Conservation (phyloP, 106 monocot genomes). For the Dendrobium nobile region DNA sequence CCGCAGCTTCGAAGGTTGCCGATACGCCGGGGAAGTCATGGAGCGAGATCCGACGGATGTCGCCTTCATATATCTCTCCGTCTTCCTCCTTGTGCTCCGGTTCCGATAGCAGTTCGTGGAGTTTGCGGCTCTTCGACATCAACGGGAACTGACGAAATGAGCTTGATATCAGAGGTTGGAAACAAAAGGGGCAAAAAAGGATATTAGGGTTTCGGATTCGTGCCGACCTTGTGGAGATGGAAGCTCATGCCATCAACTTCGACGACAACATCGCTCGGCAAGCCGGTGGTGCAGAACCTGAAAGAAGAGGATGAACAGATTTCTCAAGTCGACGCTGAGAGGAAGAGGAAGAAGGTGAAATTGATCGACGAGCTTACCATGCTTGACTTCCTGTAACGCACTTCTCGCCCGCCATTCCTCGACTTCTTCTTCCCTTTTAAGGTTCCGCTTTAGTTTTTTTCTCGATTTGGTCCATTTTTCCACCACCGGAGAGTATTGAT, state of each 20-base stretch:
- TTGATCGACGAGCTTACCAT: slow-evolving; percentile 30
- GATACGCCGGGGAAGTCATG: slow-evolving; percentile 62
- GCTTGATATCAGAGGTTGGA: not conserved
- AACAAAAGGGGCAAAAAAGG: not conserved
- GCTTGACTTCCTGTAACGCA: slow-evolving; percentile 46
- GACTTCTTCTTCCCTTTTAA: not conserved
- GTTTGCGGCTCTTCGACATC: slow-evolving; percentile 71
- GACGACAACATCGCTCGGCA: slow-evolving; percentile 79
- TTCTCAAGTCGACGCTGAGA: not conserved
- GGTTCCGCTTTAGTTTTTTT: not conserved
- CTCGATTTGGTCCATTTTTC: not conserved
- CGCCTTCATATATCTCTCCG: slow-evolving; percentile 20
- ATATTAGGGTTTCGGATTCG: not conserved
- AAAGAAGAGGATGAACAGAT: not conserved
- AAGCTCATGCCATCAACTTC: slow-evolving; percentile 73
- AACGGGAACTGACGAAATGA: slow-evolving; percentile 54
- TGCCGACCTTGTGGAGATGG: slow-evolving; percentile 84
- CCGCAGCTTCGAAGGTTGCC: slow-evolving; percentile 67
- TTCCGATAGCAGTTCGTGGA: slow-evolving; percentile 50
- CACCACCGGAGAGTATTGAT: not conserved
- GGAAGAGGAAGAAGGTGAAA: not conserved
- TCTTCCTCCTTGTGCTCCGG: slow-evolving; percentile 22
- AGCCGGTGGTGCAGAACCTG: slow-evolving; percentile 88
- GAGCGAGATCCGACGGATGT: slow-evolving; percentile 35
- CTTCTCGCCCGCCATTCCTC: slow-evolving; percentile 41